phyloP scores from a whole-genome alignment of 495 filamentous ascomycete genomes.

The Trichoderma reesei region DNA sequence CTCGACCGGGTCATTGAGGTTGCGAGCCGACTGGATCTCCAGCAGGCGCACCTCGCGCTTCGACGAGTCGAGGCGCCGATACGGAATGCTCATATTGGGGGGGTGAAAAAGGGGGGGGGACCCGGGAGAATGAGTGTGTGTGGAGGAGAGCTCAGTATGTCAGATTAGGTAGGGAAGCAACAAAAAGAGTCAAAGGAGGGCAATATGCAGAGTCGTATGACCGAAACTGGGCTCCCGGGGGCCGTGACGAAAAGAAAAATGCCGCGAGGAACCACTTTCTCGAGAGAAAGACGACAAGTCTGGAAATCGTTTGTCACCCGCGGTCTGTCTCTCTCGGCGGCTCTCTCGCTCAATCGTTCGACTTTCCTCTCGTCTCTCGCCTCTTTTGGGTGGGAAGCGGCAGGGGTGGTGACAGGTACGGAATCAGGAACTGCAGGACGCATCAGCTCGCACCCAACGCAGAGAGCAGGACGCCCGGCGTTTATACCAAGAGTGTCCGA shows the following conservation, averaged over 20 bases:
- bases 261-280: not conserved
- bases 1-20: conserved; percentile 6
- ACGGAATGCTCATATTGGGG: conserved; percentile 5
- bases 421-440: not conserved
- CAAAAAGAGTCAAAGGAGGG: not conserved
- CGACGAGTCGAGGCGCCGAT: conserved; percentile 10
- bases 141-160: too few relatives aligned
- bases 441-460: conserved; percentile 1
- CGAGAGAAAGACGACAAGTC: not conserved
- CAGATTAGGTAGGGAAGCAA: not conserved
- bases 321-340: too few relatives aligned
- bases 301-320: not conserved
- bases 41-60: conserved; percentile 15
- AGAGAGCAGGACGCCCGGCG: not conserved
- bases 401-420: not conserved
- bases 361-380: not conserved
- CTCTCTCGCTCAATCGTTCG: not conserved
- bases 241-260: not conserved
- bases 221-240: not conserved
- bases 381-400: not conserved
- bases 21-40: conserved; percentile 1
- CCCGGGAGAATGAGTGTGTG: not conserved
- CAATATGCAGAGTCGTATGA: not conserved
- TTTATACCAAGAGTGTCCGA: not conserved
- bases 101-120: not conserved